Conservation (phyloP, 1,284 basidiomycete genomes). For the Malassezia brasiliensis region DNA sequence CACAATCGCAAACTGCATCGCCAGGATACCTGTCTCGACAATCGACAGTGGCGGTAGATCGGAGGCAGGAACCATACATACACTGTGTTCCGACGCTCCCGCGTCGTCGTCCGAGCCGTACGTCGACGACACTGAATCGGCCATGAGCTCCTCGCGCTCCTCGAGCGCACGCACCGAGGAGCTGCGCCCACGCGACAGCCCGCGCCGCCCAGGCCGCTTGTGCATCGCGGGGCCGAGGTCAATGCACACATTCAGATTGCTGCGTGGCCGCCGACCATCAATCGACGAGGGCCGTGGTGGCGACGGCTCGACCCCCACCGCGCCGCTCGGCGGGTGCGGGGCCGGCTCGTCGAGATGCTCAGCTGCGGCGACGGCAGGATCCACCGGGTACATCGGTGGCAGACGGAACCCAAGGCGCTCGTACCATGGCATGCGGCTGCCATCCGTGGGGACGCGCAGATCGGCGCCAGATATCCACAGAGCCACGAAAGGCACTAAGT, state of each 20-base stretch:
- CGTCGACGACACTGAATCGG: not conserved
- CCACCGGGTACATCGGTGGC: slow-evolving; percentile 15
- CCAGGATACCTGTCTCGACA: slow-evolving; percentile 31
- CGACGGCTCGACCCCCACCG: not conserved
- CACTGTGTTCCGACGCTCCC: not conserved
- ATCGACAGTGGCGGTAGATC: slow-evolving; percentile 35
- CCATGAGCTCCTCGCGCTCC: not conserved
- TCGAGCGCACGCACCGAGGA: not conserved
- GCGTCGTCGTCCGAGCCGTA: slow-evolving; percentile 1
- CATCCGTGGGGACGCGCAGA: slow-evolving; percentile 1
- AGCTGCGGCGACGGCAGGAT: no score
- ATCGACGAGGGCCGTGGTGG: slow-evolving; percentile 37
- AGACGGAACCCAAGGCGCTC: slow-evolving; percentile 33
- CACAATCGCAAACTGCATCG: slow-evolving; percentile 39
- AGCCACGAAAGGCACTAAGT: slow-evolving; percentile 63
- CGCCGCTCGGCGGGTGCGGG: no score
- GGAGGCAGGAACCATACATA: not conserved
- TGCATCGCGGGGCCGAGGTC: not conserved
- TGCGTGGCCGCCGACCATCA: slow-evolving; percentile 35
- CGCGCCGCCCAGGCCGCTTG: not conserved
- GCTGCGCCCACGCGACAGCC: not conserved
- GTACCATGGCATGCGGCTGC: slow-evolving; percentile 22
- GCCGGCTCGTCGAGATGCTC: not conserved
- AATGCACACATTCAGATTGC: slow-evolving; percentile 13
- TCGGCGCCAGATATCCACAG: not conserved